phyloP scores from a whole-genome alignment of 306 rosid genomes.

The Cicer cuneatum region DNA sequence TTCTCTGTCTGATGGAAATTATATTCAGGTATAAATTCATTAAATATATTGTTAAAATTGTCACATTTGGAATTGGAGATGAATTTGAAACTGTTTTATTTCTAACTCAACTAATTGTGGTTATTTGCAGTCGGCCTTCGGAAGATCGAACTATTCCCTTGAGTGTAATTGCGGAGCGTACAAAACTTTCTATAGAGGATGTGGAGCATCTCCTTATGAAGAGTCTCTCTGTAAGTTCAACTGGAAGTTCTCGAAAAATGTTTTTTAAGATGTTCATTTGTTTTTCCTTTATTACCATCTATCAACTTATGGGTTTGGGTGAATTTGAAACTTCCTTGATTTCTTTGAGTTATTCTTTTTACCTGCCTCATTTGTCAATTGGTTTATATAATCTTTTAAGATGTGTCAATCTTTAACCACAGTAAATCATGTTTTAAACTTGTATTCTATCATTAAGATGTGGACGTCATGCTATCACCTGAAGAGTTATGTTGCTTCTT shows the following conservation, averaged over 20 bases:
- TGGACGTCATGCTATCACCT: slow-evolving; percentile 1
- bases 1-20: slow-evolving; percentile 98
- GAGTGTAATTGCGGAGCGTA: slow-evolving; percentile 87
- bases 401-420: neutral
- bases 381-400: neutral
- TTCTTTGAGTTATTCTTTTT: neutral
- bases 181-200: slow-evolving; percentile 93
- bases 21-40: slow-evolving; percentile 77
- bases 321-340: neutral
- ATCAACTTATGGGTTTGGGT: neutral
- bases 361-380: neutral
- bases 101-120: slow-evolving; percentile 12
- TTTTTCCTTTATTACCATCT: slow-evolving; percentile 28
- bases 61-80: neutral
- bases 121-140: slow-evolving; percentile 86
- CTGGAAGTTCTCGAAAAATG: slow-evolving; percentile 2
- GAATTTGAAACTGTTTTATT: slow-evolving; percentile 8
- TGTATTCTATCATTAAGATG: neutral
- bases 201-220: slow-evolving; percentile 98
- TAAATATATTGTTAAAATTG: slow-evolving; percentile 21
- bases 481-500: neutral
- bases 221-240: slow-evolving; percentile 89
- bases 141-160: slow-evolving; percentile 96
- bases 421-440: slow-evolving; percentile 2
- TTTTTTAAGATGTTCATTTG: neutral